Evolutionary conservation across 495 filamentous ascomycete species (phyloP).

Genomic region (Pseudotulostoma volvatum): DNA sequence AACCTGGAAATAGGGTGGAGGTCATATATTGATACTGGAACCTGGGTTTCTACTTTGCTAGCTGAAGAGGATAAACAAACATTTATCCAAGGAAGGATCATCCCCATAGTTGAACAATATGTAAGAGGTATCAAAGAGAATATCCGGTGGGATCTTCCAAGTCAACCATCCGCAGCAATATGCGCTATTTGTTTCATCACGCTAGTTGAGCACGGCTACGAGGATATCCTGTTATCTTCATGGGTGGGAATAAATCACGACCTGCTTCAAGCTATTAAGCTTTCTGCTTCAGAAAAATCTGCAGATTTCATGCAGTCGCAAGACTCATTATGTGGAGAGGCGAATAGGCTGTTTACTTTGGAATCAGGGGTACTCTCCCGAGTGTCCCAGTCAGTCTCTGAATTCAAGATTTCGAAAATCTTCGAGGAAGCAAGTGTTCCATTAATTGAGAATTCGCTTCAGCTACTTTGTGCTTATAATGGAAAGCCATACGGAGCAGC

Average conservation of each 20-base stretch:
- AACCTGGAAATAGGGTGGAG: slow-evolving; percentile 55
- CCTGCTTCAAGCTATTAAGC: slow-evolving; percentile 44
- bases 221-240: slow-evolving; percentile 20
- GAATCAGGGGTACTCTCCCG: slow-evolving; percentile 29
- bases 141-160: slow-evolving; percentile 33
- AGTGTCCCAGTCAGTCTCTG: slow-evolving; percentile 5
- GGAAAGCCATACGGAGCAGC: slow-evolving; percentile 76
- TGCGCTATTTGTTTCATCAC: slow-evolving; percentile 23
- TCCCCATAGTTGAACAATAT: slow-evolving; percentile 43
- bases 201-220: slow-evolving; percentile 13
- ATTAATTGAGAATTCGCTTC: slow-evolving; percentile 34
- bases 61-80: slow-evolving; percentile 28
- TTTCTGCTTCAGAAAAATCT: slow-evolving; percentile 62
- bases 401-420: slow-evolving; percentile 2
- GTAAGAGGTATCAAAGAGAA: slow-evolving; percentile 29
- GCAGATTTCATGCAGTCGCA: slow-evolving; percentile 59
- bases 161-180: slow-evolving; percentile 20
- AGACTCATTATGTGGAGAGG: slow-evolving; percentile 40
- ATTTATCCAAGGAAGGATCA: slow-evolving; percentile 32
- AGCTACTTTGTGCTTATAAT: slow-evolving; percentile 40
- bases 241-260: slow-evolving; percentile 40
- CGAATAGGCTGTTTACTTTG: slow-evolving; percentile 45
- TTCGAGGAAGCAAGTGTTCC: slow-evolving; percentile 14
- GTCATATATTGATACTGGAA: slow-evolving; percentile 46
- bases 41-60: slow-evolving; percentile 31